Evolutionary conservation across 495 filamentous ascomycete species (phyloP).

Genomic region (Tricharina praecox): DNA sequence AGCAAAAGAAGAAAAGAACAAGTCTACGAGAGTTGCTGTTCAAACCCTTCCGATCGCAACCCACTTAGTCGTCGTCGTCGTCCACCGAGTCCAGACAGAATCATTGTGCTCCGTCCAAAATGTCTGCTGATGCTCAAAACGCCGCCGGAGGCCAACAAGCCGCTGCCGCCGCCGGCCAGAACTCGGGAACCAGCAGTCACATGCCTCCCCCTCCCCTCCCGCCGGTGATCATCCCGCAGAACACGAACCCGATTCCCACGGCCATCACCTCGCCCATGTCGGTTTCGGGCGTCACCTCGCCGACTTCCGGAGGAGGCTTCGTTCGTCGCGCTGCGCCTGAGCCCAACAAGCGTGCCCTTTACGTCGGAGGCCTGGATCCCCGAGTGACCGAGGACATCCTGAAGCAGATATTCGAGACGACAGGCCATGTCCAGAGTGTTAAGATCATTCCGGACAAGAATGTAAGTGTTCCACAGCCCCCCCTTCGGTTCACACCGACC

Average conservation of each 20-base stretch:
- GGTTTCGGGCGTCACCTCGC: constrained; percentile 56
- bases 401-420: constrained; percentile 97
- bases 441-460: constrained; percentile 87
- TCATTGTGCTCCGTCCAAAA: constrained; percentile 18
- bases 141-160: constrained; percentile 2
- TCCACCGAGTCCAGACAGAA: no score
- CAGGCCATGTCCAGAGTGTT: constrained; percentile 91
- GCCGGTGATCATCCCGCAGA: constrained; percentile 81
- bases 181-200: constrained; percentile 33
- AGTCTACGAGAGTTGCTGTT: no score
- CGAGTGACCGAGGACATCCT: constrained; percentile 92
- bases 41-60: no score
- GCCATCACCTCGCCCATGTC: constrained; percentile 81
- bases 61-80: no score
- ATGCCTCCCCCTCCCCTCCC: constrained; percentile 89
- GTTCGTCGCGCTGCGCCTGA: constrained; percentile 88
- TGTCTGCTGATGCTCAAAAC: constrained; percentile 26
- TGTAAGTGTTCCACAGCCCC: constrained; percentile 13
- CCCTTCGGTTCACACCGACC: constrained; percentile 9
- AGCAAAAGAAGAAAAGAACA: no score
- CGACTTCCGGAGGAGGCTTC: constrained; percentile 59
- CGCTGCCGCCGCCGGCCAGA: constrained; percentile 14
- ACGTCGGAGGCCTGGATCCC: constrained; percentile 88
- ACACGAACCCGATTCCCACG: constrained; percentile 87
- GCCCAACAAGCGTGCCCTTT: constrained; percentile 94